Base-by-base conservation (phyloP, 495 filamentous ascomycete species). In the Talaromyces borbonicus region DNA sequence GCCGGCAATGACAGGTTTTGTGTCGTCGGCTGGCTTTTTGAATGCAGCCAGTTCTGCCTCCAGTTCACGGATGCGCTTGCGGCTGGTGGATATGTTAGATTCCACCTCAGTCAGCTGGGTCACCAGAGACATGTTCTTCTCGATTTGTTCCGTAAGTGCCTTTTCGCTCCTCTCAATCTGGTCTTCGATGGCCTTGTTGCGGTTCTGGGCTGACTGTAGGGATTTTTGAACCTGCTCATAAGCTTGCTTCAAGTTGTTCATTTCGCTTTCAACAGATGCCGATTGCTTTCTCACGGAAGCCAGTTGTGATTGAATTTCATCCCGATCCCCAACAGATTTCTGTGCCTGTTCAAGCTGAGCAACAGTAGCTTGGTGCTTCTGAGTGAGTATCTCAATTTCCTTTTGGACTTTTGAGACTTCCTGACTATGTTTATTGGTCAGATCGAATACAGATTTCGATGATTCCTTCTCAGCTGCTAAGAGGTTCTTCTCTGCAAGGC, bases 61-160 rank as follows among this genome's bases (percentile, higher is more conserved):
- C 19, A 73, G 57, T 43, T 72, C 68, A 12, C 68, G 67, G 7
- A 69, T 53, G 6, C 63, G 66, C 51, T 60, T 66, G 14, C 65
- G 65, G 36, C 61, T 60, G 42, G 52, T 51, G 9, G 67, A 63
- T 39, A 66, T 63, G 1, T 57, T 52, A 11, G 62, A 57, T 22
- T 72, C 68, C 4, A 69, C 57, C 4, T 69, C 65, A 18, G 59
- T 61, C 11, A 73, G 59, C 46, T 70, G 61, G 31, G 66, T 66
- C 32, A 72, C 55, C 26, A 72, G 60, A 16, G 60, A 58, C 67
- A 72, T 69, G 62, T 72, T 72, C 60, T 69, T 69, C 52, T 69
- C 67, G 35, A 73, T 70, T 49, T 73, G 68, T 22, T 63, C 60
- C 37, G 66, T 68, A 31, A 70, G 33, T 32, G 68, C 55, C 38